Base-by-base conservation (phyloP, 2,329 filamentous ascomycete species). In the Aspergillus fischeri region DNA sequence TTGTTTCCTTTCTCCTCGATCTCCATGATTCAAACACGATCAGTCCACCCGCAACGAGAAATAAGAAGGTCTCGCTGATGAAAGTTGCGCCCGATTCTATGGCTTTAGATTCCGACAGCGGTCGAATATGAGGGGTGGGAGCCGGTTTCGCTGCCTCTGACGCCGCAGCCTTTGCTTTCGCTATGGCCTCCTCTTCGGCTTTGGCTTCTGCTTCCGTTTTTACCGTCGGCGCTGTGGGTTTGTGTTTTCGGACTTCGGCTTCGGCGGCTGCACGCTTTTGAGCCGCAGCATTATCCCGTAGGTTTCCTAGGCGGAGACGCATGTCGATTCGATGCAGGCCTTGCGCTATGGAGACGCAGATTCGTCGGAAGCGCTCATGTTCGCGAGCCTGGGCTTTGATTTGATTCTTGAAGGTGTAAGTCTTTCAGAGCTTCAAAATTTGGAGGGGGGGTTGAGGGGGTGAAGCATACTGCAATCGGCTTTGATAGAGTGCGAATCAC, bases 31-130 rank as follows among this genome's bases (percentile, higher is more conserved):
- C 86, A 53, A 84, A 84, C 0, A 88, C 70, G 48, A 89, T 84
- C 58, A 88, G 71, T 0, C 81, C 76, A 5, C 83, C 85, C 1
- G 83, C 86, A 11, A 89, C 86, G 3, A 80, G 64, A 63, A 89
- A 88, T 42, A 89, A 78, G 67, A 89, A 89, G 0, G 83, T 74
- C 66, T 89, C 86, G 32, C 84, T 84, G 51, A 87, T 86, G 65
- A 89, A 89, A 60, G 86, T 88, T 3, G 86, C 86, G 3, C 86
- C 86, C 41, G 83, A 81, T 67, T 89, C 86, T 54, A 89, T 88
- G 0, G 86, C 86, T 65, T 88, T 87, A 11, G 83, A 80, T 68
- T 89, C 86, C 2, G 83, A 84, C 10, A 89, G 75, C 7, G 86
- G 86, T 48, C 86, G 77, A 55, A 89, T 88, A 35, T 80, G 80